These are phyloP conservation scores for Suillus hirtellus DNA, from an alignment of 768 basidiomycete species.

Conservation along the genomic window DNA sequence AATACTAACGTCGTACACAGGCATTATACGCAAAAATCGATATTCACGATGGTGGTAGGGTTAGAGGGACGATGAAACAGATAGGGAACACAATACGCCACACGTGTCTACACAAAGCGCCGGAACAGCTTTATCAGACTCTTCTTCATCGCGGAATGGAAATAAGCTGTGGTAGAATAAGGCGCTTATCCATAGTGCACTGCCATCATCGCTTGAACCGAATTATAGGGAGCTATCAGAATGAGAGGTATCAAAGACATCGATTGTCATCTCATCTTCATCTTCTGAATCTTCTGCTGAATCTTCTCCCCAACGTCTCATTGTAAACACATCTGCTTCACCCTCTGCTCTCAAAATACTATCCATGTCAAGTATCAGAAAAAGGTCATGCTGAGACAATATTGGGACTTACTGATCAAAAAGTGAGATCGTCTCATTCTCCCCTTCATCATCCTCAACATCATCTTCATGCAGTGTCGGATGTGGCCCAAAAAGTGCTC, in stretches of 20 bases:
- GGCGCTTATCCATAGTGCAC: background rate
- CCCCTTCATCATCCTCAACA: conserved; percentile 41
- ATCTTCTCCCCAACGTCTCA: conserved; percentile 41
- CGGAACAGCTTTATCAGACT: background rate
- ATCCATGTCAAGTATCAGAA: conserved; percentile 14
- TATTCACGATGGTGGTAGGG: conserved; percentile 10
- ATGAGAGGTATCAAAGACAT: background rate
- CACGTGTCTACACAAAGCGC: conserved; percentile 18
- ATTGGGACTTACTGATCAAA: conserved; percentile 67
- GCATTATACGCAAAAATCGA: conserved; percentile 1
- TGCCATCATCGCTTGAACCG: background rate
- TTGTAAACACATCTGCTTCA: conserved; percentile 52
- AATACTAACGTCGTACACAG: conserved; percentile 56
- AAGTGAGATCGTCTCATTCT: conserved; percentile 52
- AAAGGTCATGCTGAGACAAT: conserved; percentile 3
- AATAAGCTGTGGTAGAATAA: background rate
- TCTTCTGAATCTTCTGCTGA: conserved; percentile 30
- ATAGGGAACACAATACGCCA: conserved; percentile 16
- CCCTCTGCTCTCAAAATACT: conserved; percentile 66
- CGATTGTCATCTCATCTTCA: background rate
- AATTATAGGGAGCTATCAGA: background rate
- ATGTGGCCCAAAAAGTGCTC: conserved; percentile 33
- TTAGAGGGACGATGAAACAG: conserved; percentile 9
- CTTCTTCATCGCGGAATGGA: background rate
- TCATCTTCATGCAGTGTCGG: conserved; percentile 30